phyloP scores from a whole-genome alignment of 164 flowering plant species.

The Dillenia turbinata region DNA sequence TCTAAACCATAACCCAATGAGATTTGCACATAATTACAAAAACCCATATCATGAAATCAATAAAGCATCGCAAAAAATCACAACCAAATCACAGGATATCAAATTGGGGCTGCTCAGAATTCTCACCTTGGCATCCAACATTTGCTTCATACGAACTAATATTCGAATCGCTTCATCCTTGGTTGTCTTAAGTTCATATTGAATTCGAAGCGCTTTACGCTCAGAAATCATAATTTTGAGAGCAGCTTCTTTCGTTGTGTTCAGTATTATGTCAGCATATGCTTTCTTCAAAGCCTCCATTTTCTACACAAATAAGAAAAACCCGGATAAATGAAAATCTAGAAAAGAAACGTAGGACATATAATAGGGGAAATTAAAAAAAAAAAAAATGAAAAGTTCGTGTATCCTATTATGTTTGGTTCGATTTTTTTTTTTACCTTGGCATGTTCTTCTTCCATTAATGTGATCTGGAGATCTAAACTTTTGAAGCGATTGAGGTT shows the following conservation, averaged over 20 bases:
- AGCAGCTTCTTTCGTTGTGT: slow-evolving; percentile 85
- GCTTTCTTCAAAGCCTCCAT: slow-evolving; percentile 75
- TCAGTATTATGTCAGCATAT: slow-evolving; percentile 76
- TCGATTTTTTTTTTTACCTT: no score
- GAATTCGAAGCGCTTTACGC: slow-evolving; percentile 47
- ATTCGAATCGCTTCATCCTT: slow-evolving; percentile 69
- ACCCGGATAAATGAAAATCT: no score
- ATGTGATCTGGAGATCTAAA: no score
- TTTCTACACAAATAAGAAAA: slow-evolving; percentile 31
- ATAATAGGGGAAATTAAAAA: no score
- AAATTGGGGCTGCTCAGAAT: not conserved
- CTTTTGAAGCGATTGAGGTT: no score
- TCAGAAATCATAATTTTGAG: slow-evolving; percentile 68
- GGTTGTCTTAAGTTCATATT: slow-evolving; percentile 43
- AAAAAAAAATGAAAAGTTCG: no score
- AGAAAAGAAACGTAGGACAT: no score
- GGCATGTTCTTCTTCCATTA: no score
- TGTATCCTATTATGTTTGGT: no score
- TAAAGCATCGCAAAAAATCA: not conserved
- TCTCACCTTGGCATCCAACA: slow-evolving; percentile 69
- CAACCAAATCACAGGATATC: slow-evolving; percentile 1
- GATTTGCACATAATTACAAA: not conserved
- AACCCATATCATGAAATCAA: not conserved
- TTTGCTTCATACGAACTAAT: slow-evolving; percentile 61
- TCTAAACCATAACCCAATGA: no score